Conservation (phyloP, 2,329 filamentous ascomycete genomes). For the Fusarium bulbicola region DNA sequence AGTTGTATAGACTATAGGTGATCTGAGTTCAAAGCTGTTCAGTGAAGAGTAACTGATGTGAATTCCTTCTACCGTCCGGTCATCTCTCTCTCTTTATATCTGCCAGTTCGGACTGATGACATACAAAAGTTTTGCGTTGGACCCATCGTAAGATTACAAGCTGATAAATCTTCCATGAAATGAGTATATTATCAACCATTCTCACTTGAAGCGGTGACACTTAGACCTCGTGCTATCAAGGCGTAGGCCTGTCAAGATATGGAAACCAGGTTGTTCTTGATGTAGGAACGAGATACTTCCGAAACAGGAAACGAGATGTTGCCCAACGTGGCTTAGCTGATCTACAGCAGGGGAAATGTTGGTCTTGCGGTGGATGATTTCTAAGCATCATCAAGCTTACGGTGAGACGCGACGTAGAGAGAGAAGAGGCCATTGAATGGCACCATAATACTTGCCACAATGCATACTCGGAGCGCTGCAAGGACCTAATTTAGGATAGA, state of each 20-base stretch:
- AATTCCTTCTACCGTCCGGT: fast-evolving
- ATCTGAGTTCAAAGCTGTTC: fast-evolving
- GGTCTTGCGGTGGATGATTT: not conserved
- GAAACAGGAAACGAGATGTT: conserved; percentile 2
- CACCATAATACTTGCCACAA: not conserved
- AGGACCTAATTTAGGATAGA: fast-evolving
- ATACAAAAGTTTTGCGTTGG: not conserved
- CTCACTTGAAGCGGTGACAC: no score
- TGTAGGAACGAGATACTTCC: conserved; percentile 7
- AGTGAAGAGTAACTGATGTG: fast-evolving
- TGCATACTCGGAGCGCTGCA: not conserved
- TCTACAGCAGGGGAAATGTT: not conserved
- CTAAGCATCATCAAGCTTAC: not conserved
- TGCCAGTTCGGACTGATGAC: not conserved
- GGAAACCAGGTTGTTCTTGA: not conserved
- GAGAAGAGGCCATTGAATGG: not conserved
- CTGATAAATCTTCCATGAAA: not conserved
- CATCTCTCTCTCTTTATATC: not conserved
- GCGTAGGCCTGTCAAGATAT: not conserved
- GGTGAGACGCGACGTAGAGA: not conserved
- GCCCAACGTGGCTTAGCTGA: not conserved
- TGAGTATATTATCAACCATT: not conserved
- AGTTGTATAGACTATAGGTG: fast-evolving
- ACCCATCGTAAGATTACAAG: not conserved
- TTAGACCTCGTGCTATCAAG: not conserved